phyloP scores from a whole-genome alignment of 768 basidiomycete species.

The Harrya chromipes region DNA sequence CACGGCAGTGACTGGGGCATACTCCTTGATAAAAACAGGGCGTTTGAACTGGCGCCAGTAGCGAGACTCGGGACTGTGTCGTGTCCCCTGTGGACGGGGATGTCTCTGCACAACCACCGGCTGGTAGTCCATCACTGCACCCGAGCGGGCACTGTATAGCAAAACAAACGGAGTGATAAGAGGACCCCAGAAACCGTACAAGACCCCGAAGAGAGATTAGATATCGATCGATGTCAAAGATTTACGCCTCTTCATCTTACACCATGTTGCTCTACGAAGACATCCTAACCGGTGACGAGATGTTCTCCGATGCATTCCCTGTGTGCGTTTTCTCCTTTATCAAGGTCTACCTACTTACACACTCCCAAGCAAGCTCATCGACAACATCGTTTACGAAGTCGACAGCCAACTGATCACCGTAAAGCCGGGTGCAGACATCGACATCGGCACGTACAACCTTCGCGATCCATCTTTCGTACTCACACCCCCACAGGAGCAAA shows the following conservation, averaged over 20 bases:
- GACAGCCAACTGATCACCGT: constrained; percentile 70
- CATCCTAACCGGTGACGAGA: constrained; percentile 78
- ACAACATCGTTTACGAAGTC: constrained; percentile 82
- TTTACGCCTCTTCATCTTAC: constrained; percentile 3
- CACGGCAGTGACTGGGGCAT: constrained; percentile 91
- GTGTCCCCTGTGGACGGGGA: constrained; percentile 53
- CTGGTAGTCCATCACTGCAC: constrained; percentile 68
- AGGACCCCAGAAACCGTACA: constrained; percentile 7
- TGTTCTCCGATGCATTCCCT: constrained; percentile 92
- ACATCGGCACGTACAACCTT: constrained; percentile 65
- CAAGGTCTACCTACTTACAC: constrained; percentile 5
- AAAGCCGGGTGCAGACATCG: constrained; percentile 74
- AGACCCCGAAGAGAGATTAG: constrained; percentile 20
- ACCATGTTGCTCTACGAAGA: constrained; percentile 76
- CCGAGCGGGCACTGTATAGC: not conserved
- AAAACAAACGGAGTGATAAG: not conserved
- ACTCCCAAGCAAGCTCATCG: constrained; percentile 64
- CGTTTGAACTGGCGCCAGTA: constrained; percentile 87
- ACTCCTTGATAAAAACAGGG: constrained; percentile 95
- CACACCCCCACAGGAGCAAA: constrained; percentile 66
- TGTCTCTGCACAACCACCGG: constrained; percentile 63
- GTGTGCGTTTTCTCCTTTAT: constrained; percentile 47
- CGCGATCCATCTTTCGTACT: not conserved
- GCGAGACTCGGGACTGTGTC: constrained; percentile 70
- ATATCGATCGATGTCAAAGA: constrained; percentile 12